Percentiles rank a stretch among this genome's conserved stretches.
Conservation (phyloP, 768 basidiomycete species). For the Udeniomyces megalosporus region DNA sequence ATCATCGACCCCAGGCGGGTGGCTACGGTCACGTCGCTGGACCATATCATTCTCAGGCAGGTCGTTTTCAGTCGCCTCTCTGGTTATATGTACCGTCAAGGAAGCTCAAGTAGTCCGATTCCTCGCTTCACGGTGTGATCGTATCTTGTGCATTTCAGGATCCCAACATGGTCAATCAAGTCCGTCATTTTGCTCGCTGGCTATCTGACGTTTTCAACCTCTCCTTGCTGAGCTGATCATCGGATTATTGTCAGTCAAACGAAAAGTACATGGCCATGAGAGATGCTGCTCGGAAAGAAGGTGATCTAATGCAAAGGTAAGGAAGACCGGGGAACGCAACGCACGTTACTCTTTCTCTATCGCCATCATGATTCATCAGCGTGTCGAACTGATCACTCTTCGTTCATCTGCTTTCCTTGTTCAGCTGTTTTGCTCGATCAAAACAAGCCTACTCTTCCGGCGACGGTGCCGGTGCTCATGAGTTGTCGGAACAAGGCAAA, state of each 20-base stretch:
- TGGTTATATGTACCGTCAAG: too few species aligned
- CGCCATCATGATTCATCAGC: background rate
- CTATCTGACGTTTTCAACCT: too few species aligned
- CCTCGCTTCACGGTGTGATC: too few species aligned
- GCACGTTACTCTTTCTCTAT: slow-evolving; percentile 26
- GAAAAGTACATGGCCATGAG: slow-evolving; percentile 54
- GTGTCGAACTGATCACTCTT: slow-evolving; percentile 11
- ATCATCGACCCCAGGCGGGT: slow-evolving; percentile 3
- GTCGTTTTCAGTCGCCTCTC: background rate
- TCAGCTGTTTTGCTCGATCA: slow-evolving; percentile 35
- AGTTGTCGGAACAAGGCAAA: slow-evolving; percentile 65
- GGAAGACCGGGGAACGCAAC: slow-evolving; percentile 35
- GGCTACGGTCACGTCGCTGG: slow-evolving; percentile 12
- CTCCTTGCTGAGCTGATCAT: too few species aligned
- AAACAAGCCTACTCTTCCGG: slow-evolving; percentile 54
- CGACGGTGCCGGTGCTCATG: slow-evolving; percentile 64
- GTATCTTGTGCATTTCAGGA: slow-evolving; percentile 24
- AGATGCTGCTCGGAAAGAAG: slow-evolving; percentile 57
- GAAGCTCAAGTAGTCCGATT: too few species aligned
- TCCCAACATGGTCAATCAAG: slow-evolving; percentile 39
- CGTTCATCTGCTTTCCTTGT: slow-evolving; percentile 37
- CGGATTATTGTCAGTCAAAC: too few species aligned
- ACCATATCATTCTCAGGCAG: slow-evolving; percentile 3
- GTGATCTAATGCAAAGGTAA: slow-evolving; percentile 36
- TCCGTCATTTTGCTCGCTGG: too few species aligned